Conservation (phyloP, 805 yeast genomes). For the Saccharomycopsis vini region DNA sequence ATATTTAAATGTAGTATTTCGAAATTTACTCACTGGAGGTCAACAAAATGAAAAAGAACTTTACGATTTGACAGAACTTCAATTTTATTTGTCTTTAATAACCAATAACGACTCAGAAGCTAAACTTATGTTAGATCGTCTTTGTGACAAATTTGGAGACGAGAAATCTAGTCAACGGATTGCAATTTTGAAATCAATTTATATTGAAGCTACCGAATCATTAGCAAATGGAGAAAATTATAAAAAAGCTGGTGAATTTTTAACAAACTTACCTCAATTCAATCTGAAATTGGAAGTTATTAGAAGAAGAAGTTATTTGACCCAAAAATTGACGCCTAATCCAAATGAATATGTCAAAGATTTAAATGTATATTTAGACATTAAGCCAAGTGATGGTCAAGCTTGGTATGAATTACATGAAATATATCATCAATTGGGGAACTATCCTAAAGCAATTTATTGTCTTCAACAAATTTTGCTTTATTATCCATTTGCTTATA, state of each 20-base stretch:
- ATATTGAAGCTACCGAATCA: conserved; percentile 39
- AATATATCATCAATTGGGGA: conserved; percentile 50
- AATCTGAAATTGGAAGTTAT: conserved; percentile 19
- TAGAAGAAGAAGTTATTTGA: conserved; percentile 22
- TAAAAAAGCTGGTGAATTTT: conserved; percentile 29
- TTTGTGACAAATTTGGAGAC: conserved; percentile 61
- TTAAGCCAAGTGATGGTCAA: conserved; percentile 66
- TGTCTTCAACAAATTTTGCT: conserved; percentile 64
- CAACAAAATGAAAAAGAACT: conserved; percentile 30
- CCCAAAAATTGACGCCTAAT: conserved; percentile 13
- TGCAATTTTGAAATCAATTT: conserved; percentile 44
- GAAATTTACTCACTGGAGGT: not conserved
- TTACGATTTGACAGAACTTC: conserved; percentile 57
- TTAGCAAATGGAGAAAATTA: conserved; percentile 1
- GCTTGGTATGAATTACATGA: conserved; percentile 73
- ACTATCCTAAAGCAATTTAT: conserved; percentile 57
- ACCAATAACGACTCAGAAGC: conserved; percentile 68
- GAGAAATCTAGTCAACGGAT: conserved; percentile 43
- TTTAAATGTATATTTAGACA: conserved; percentile 46
- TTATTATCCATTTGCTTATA: conserved; percentile 60
- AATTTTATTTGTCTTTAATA: conserved; percentile 55
- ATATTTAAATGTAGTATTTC: conserved; percentile 2
- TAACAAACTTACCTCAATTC: conserved; percentile 23
- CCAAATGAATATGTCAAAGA: conserved; percentile 41
- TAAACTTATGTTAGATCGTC: conserved; percentile 48